These are phyloP conservation scores for Saccharomyces hybrid DNA, from an alignment of 1,139 yeast species.

Conservation along the genomic window DNA sequence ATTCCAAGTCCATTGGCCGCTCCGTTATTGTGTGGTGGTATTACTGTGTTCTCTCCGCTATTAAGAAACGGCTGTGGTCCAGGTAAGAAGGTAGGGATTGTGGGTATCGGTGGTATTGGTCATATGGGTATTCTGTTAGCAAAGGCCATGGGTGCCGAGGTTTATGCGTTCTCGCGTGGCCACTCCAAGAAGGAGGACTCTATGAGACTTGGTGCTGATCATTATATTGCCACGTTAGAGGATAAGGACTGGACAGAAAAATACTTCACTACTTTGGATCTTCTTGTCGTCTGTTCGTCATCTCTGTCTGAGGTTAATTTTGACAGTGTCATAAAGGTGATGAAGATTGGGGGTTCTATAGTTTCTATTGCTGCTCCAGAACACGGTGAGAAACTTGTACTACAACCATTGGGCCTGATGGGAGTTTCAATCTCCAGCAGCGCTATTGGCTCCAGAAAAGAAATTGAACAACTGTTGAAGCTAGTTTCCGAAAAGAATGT, in stretches of 20 bases:
- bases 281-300: slow-evolving; percentile 46
- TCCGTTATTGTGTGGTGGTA: slow-evolving; percentile 47
- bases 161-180: slow-evolving; percentile 47
- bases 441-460: slow-evolving; percentile 45
- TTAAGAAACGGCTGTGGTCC: slow-evolving; percentile 39
- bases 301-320: slow-evolving; percentile 37
- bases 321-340: slow-evolving; percentile 30
- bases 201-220: slow-evolving; percentile 44
- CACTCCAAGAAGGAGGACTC: slow-evolving; percentile 44
- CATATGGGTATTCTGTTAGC: slow-evolving; percentile 52
- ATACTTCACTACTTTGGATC: slow-evolving; percentile 35
- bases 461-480: slow-evolving; percentile 47
- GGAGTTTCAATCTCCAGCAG: slow-evolving; percentile 43
- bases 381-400: slow-evolving; percentile 35
- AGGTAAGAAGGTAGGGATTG: slow-evolving; percentile 43
- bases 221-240: slow-evolving; percentile 42
- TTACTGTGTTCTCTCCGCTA: slow-evolving; percentile 47
- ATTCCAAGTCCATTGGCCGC: slow-evolving; percentile 38
- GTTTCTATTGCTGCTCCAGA: slow-evolving; percentile 50
- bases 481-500: slow-evolving; percentile 45
- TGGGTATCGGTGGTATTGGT: slow-evolving; percentile 58
- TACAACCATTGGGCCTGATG: slow-evolving; percentile 39
- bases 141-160: slow-evolving; percentile 51
- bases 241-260: slow-evolving; percentile 35
- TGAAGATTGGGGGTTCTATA: slow-evolving; percentile 42